phyloP scores from a whole-genome alignment of 495 filamentous ascomycete species.

The Annulohypoxylon nitens region DNA sequence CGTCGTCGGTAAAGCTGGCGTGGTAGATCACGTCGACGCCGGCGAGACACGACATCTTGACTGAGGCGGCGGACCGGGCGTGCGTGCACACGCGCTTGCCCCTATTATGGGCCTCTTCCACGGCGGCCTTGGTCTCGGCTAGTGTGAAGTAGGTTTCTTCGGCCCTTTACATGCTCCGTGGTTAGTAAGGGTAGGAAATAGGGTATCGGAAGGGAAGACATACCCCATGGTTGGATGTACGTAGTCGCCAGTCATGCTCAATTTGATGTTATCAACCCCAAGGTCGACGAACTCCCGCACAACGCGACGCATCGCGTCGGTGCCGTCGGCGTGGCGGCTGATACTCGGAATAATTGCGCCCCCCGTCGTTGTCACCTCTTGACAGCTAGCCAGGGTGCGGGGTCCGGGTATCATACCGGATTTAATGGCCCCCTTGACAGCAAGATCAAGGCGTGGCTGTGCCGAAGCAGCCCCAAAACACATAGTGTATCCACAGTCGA shows the following conservation, averaged over 20 bases:
- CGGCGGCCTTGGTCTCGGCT: slow-evolving; percentile 20
- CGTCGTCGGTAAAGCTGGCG: slow-evolving; percentile 23
- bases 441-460: slow-evolving; percentile 23
- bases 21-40: slow-evolving; percentile 30
- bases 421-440: slow-evolving; percentile 13
- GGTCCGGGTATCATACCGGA: slow-evolving; percentile 14
- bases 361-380: slow-evolving; percentile 9
- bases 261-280: slow-evolving; percentile 20
- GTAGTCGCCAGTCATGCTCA: slow-evolving; percentile 26
- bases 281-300: slow-evolving; percentile 21
- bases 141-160: slow-evolving; percentile 26
- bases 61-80: slow-evolving; percentile 20
- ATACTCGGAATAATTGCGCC: slow-evolving; percentile 14
- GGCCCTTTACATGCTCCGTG: background rate
- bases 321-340: slow-evolving; percentile 6
- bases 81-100: slow-evolving; percentile 24
- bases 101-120: slow-evolving; percentile 24
- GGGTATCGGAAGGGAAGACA: background rate
- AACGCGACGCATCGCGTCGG: slow-evolving; percentile 17
- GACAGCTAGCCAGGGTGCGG: background rate
- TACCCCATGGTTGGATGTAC: slow-evolving; percentile 27
- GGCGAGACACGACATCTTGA: slow-evolving; percentile 24
- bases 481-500: slow-evolving; percentile 27
- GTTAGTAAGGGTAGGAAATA: background rate
- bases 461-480: slow-evolving; percentile 26